Evolutionary conservation across 1,284 basidiomycete genomes (phyloP).

Genomic region (Trichosporon sp.): DNA sequence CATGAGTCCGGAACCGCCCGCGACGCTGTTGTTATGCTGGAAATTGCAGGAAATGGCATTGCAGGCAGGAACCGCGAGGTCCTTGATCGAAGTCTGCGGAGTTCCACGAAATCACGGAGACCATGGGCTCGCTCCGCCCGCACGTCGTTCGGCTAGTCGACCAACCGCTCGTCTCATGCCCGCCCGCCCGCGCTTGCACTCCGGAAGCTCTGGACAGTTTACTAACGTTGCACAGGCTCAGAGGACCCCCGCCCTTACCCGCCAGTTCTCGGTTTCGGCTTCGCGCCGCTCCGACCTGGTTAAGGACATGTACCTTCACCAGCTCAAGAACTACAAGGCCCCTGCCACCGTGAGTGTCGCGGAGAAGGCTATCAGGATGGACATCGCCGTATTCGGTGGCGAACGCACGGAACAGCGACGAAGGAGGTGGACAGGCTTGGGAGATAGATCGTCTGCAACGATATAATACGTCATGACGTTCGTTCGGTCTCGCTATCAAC

Average conservation of each 20-base stretch:
- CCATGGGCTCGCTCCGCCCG: slow-evolving; percentile 7
- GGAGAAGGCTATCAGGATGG: not conserved
- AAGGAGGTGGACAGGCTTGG: not conserved
- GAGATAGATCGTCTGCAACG: not conserved
- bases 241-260: slow-evolving; percentile 45
- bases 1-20: not conserved
- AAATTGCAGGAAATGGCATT: not conserved
- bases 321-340: slow-evolving; percentile 86
- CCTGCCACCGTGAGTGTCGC: slow-evolving; percentile 51
- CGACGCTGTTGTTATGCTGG: not conserved
- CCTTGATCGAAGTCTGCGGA: not conserved
- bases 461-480: not conserved
- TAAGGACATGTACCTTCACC: slow-evolving; percentile 86
- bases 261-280: slow-evolving; percentile 67
- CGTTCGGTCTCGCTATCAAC: not conserved
- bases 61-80: not conserved
- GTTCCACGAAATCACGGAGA: not conserved
- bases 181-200: not conserved
- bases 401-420: not conserved
- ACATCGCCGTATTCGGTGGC: not conserved
- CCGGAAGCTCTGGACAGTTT: too few species aligned
- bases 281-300: slow-evolving; percentile 78
- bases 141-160: not conserved
- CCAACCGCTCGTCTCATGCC: not conserved
- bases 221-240: slow-evolving; percentile 36